Base-by-base conservation (phyloP, 140 eudicot species). In the Cichorium intybus region DNA sequence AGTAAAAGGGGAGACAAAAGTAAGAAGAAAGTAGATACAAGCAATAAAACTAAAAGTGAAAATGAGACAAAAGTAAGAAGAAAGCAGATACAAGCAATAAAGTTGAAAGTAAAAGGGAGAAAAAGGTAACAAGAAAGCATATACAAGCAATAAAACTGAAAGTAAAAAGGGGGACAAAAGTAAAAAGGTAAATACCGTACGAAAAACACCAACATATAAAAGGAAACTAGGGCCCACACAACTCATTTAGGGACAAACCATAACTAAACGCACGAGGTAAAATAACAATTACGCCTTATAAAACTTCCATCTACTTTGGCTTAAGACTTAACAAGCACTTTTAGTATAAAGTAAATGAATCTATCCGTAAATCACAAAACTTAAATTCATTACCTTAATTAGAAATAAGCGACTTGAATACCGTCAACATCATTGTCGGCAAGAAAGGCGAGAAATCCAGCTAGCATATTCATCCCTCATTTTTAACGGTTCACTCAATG, bases 341-440 rank as follows among this genome's bases (percentile, higher is more conserved):
- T 59, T 31, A 70, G 20, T 60, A 31, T 45, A 27, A 24, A 28
- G 33, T 4, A 27, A 5, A 22, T 39, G 22, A 56, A 18, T 11
- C 26, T 26, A 35, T 18, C 1, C 4, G 35, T 23, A 69, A 58
- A 45, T 10, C 4, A 57, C 16, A 2, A 41, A 41, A 41, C 47
- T 57, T 48, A 35, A 46, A 28, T 50, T 70, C 39, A 49, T 53
- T 64, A 70, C 76, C 72, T 66, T 59, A 31, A 47, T 70, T 24
- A 35, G 53, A 34, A 22, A 33, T 41, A 72, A 12, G 55, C 27
- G 64, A 64, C 37, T 79, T 69, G 71, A 68, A 68, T 46, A 35
- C 48, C 74, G 72, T 23, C 79, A 69, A 74, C 82, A 49, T 62
- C 75, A 60, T 58, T 64, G 80, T 76, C 87, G 77, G 88, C 75